phyloP scores from a whole-genome alignment of 2,329 filamentous ascomycete genomes.

The Calonectria ilicicola region DNA sequence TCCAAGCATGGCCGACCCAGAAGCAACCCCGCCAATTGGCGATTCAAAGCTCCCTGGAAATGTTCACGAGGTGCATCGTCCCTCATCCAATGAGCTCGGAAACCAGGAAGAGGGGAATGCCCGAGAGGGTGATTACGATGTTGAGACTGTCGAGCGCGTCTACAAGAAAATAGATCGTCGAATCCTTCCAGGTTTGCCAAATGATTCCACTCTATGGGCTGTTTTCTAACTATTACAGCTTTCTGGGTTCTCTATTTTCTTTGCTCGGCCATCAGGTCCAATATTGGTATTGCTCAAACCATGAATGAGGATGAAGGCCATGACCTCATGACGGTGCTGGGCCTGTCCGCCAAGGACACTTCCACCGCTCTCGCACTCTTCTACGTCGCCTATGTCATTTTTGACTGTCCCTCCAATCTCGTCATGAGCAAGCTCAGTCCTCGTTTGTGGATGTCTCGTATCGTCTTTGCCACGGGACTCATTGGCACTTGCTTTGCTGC shows the following conservation, averaged over 20 bases:
- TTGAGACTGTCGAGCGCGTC: conserved; percentile 65
- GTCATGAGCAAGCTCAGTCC: conserved; percentile 89
- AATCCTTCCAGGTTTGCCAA: conserved; percentile 66
- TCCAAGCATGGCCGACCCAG: conserved; percentile 60
- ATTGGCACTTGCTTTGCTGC: conserved; percentile 88
- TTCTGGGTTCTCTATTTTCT: conserved; percentile 95
- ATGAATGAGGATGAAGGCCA: conserved; percentile 83
- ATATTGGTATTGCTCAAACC: conserved; percentile 93
- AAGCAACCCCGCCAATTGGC: conserved; percentile 45
- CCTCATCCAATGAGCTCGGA: conserved; percentile 34
- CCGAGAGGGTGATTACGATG: conserved; percentile 57
- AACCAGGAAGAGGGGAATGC: conserved; percentile 47
- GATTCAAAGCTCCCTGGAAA: conserved; percentile 46
- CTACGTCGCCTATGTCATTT: conserved; percentile 92
- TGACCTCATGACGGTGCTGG: conserved; percentile 78
- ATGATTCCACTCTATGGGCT: background rate
- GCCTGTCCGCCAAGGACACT: conserved; percentile 79
- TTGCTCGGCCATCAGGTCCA: conserved; percentile 91
- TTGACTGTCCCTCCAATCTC: conserved; percentile 89
- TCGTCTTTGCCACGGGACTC: conserved; percentile 87
- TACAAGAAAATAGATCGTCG: conserved; percentile 70
- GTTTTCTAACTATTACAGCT: conserved; percentile 59
- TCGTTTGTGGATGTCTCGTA: conserved; percentile 91
- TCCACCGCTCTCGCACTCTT: conserved; percentile 89
- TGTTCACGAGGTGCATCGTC: conserved; percentile 32